phyloP scores from a whole-genome alignment of 768 basidiomycete species.

The Nidula microcarpa region DNA sequence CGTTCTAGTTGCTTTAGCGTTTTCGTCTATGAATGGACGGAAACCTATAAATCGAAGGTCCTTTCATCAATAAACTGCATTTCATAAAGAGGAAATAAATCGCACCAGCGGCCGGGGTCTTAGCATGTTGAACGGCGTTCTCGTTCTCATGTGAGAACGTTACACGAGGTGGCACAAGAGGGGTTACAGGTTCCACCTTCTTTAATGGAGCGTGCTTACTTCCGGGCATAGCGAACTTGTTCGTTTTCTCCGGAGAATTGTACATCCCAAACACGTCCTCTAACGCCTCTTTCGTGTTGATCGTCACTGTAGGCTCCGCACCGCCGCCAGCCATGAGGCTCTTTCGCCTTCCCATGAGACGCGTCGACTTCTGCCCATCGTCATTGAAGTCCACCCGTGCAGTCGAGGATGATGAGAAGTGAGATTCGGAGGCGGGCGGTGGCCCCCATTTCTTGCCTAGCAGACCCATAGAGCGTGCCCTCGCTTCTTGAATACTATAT shows the following conservation, averaged over 20 bases:
- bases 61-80: not conserved
- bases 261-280: constrained; percentile 96
- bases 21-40: constrained; percentile 49
- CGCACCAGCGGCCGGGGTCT: constrained; percentile 31
- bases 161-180: constrained; percentile 31
- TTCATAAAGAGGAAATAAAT: not conserved
- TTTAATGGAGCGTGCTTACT: constrained; percentile 73
- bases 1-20: not conserved
- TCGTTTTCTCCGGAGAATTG: constrained; percentile 82
- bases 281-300: constrained; percentile 94
- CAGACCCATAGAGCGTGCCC: constrained; percentile 79
- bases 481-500: constrained; percentile 81
- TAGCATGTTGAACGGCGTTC: constrained; percentile 35
- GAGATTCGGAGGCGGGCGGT: constrained; percentile 42
- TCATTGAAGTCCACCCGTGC: constrained; percentile 59
- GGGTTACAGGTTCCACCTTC: constrained; percentile 60
- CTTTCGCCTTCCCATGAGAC: constrained; percentile 37
- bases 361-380: constrained; percentile 45
- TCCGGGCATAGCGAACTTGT: constrained; percentile 49
- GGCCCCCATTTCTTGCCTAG: constrained; percentile 81
- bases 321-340: constrained; percentile 36
- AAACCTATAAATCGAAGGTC: constrained; percentile 37
- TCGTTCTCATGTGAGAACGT: constrained; percentile 31
- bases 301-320: constrained; percentile 84
- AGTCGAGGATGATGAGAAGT: constrained; percentile 29